Evolutionary conservation across 2,329 filamentous ascomycete species (phyloP).

Genomic region (Calycina marina): DNA sequence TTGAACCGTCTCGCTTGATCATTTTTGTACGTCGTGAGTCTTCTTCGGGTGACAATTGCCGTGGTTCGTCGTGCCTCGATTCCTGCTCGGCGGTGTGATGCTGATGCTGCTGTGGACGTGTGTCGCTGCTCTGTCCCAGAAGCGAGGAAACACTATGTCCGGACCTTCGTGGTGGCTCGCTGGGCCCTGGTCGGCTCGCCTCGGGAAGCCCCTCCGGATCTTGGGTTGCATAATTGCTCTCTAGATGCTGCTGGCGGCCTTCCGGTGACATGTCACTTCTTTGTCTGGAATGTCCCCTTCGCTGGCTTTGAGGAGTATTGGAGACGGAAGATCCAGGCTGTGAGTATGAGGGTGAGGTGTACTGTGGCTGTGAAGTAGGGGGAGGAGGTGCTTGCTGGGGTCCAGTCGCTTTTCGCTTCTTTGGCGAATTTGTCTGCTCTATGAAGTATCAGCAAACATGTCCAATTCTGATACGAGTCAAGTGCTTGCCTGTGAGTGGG

Average conservation of each 20-base stretch:
- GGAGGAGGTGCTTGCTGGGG: conserved; percentile 33
- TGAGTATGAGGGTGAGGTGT: conserved; percentile 40
- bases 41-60: conserved; percentile 16
- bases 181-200: conserved; percentile 7
- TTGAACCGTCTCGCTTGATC: conserved; percentile 20
- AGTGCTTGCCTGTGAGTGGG: conserved; percentile 57
- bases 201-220: conserved; percentile 11
- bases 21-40: conserved; percentile 10
- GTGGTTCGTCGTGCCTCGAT: conserved; percentile 19
- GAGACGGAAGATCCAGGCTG: conserved; percentile 36
- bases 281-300: conserved; percentile 47
- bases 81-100: conserved; percentile 16
- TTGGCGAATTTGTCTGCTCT: conserved; percentile 61
- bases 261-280: conserved; percentile 42
- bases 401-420: conserved; percentile 66
- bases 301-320: conserved; percentile 37
- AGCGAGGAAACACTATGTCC: conserved; percentile 19
- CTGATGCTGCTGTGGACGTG: conserved; percentile 11
- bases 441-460: no score
- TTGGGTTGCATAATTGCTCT: conserved; percentile 15
- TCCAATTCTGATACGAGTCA: no score
- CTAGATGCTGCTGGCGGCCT: conserved; percentile 23
- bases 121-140: conserved; percentile 18
- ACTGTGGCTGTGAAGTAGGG: conserved; percentile 30
- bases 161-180: conserved; percentile 14